Percentiles rank a stretch among this genome's conserved stretches.
phyloP scores from a whole-genome alignment of 768 basidiomycete species.

The Vararia minispora region DNA sequence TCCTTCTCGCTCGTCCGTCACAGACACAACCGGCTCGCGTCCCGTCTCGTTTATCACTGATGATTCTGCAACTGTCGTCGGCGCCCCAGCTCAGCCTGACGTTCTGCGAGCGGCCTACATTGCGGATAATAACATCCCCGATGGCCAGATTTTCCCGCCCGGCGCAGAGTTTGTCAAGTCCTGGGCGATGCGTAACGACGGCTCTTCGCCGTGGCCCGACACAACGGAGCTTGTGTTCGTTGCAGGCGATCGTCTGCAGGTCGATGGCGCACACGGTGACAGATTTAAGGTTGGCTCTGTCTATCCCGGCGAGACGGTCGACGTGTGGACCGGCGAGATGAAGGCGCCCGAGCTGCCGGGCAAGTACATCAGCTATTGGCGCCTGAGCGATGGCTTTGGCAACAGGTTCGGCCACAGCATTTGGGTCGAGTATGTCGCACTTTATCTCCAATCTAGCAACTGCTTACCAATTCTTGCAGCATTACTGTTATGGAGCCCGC shows the following conservation, averaged over 20 bases:
- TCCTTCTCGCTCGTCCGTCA: conserved; percentile 1
- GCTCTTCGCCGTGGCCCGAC: conserved; percentile 53
- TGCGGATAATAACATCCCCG: conserved; percentile 57
- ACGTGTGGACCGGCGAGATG: conserved; percentile 63
- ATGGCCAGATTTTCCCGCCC: conserved; percentile 69
- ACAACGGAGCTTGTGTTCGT: conserved; percentile 59
- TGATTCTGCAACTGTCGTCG: conserved; percentile 2
- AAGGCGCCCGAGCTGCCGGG: conserved; percentile 74
- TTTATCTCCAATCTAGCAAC: not conserved
- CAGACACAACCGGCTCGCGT: conserved; percentile 8
- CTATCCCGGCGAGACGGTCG: conserved; percentile 43
- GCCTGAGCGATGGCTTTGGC: conserved; percentile 46
- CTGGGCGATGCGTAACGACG: conserved; percentile 67
- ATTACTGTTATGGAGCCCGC: conserved; percentile 54
- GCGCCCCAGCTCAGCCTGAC: conserved; percentile 4
- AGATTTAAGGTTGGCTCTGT: conserved; percentile 44
- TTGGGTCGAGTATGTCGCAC: conserved; percentile 62
- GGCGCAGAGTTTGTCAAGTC: conserved; percentile 82
- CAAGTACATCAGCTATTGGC: conserved; percentile 70
- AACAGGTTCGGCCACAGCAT: conserved; percentile 61
- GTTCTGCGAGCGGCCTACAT: conserved; percentile 46
- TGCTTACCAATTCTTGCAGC: conserved; percentile 22
- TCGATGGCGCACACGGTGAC: conserved; percentile 21
- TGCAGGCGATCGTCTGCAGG: conserved; percentile 51
- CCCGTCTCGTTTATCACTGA: conserved; percentile 10